Evolutionary conservation across 345 rosid genomes (phyloP), one percentile per base, ranked within the genome.

Genomic region (Eucalyptus brandiana): DNA sequence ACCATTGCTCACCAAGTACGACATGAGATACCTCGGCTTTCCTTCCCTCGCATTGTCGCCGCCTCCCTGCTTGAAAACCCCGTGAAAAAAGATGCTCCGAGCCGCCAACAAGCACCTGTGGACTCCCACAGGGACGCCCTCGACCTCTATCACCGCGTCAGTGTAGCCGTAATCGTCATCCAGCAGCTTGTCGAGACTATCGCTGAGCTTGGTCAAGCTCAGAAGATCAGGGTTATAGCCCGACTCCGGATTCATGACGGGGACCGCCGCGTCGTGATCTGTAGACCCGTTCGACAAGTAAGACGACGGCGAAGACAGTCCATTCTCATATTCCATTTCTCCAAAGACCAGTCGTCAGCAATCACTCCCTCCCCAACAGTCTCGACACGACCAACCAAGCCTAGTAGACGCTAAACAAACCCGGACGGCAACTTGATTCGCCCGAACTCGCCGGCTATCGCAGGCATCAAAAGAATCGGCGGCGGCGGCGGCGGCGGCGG

Each of bases 51-150:
- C 91, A 6, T 56, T 47, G 40, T 53, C 23, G 12, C 72, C 91
- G 19, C 67, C 80, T 44, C 87, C 91, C 86, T 91, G 89, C 32
- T 67, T 90, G 44, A 92, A 93, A 30, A 93, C 85, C 60, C 90
- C 90, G 37, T 89, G 92, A 62, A 94, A 89, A 80, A 90, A 93
- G 8, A 6, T 54, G 54, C 96, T 94, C 72, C 95, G 90, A 12
- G 94, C 92, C 32, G 95, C 93, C 88, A 94, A 88, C 42, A 94
- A 62, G 87, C 95, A 93, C 80, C 96, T 87, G 80, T 94, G 93
- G 44, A 93, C 94, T 48, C 93, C 91, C 40, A 94, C 92, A 1
- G 90, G 32, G 42, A 50, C 86, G 30, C 88, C 94, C 53, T 92
- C 94, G 34, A 93, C 94, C 26, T 87, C 92, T 40, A 94, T 91